Evolutionary conservation across 352 stramenopile species (phyloP), one percentile per base, ranked within the genome.

Genomic region (Blastocystis sp.): DNA sequence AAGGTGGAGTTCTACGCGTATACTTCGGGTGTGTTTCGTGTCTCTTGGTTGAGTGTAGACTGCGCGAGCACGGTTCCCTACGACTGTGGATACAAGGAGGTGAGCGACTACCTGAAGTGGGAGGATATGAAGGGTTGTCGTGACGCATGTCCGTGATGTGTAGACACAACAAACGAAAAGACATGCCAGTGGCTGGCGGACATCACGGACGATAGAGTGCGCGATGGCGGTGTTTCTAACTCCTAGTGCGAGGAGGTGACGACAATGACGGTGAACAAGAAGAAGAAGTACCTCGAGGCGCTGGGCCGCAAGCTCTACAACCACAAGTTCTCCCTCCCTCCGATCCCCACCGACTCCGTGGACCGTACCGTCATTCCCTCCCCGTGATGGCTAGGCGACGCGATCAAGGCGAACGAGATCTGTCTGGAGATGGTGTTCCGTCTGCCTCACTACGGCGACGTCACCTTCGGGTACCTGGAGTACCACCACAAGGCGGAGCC

Each of bases 251-350:
- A 67, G 3, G 39, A 69, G 37, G 51, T 69, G 29, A 85, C 45
- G 9, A 85, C 19, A 29, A 39, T 51, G 2, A 39, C 55, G 9
- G 69, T 85, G 31, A 55, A 61, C 16, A n/a, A 37, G 12, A 85
- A 67, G 51, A 85, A 85, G 51, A 26, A 29, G 3, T 67, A 66
- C 12, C 51, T 85, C 3, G 74, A 85, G 59, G 74, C 74, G n/a
- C 51, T 85, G 41, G 74, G 74, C 51, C 45, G 50, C 50, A 85
- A 85, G 61, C 51, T 85, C 51, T 85, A 85, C 74, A 85, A 85
- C 61, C 74, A 59, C 45, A 85, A 85, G 29, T 85, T 85, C 45
- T 45, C 50, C 2, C 74, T 85, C 1, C 74, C 74, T 13, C 50
- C 74, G 59, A 67, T 85, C 21, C 74, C 74, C 13, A 55, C 37